A percentile compares a stretch with the other conserved stretches of the same genome.
phyloP scores from a whole-genome alignment of 2,329 filamentous ascomycete species.

The Fusarium cyanostomum region DNA sequence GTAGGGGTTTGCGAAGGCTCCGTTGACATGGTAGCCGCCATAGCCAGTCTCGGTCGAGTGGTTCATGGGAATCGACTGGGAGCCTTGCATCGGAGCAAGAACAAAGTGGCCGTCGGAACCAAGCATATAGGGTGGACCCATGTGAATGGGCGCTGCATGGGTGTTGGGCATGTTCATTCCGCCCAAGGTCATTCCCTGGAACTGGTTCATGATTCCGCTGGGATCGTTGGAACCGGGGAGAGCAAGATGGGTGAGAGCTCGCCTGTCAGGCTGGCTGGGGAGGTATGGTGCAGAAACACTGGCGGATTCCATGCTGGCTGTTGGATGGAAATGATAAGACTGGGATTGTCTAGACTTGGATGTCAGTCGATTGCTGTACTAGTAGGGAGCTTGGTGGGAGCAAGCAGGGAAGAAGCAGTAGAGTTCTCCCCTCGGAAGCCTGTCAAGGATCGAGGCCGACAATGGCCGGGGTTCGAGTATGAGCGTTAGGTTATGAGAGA shows the following conservation, averaged over 20 bases:
- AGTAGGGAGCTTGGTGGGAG: not conserved
- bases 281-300: constrained; percentile 47
- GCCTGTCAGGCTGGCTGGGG: constrained; percentile 43
- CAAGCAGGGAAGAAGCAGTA: not conserved
- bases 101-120: constrained; percentile 52
- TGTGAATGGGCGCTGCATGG: constrained; percentile 47
- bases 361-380: constrained; percentile 1
- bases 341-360: constrained; percentile 37
- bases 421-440: not conserved
- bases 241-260: constrained; percentile 44
- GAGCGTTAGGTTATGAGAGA: not conserved
- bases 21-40: constrained; percentile 46
- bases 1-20: constrained; percentile 51
- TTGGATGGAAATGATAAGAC: constrained; percentile 49
- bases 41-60: constrained; percentile 49
- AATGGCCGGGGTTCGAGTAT: not conserved
- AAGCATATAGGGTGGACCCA: constrained; percentile 50
- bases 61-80: constrained; percentile 49
- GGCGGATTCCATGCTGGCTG: constrained; percentile 50
- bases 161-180: constrained; percentile 47
- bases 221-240: constrained; percentile 46
- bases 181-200: constrained; percentile 51
- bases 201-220: constrained; percentile 47
- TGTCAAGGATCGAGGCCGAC: not conserved
- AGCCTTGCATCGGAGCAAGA: constrained; percentile 49